Conservation (phyloP, 1,284 basidiomycete genomes). For the Cutaneotrichosporon sp. region DNA sequence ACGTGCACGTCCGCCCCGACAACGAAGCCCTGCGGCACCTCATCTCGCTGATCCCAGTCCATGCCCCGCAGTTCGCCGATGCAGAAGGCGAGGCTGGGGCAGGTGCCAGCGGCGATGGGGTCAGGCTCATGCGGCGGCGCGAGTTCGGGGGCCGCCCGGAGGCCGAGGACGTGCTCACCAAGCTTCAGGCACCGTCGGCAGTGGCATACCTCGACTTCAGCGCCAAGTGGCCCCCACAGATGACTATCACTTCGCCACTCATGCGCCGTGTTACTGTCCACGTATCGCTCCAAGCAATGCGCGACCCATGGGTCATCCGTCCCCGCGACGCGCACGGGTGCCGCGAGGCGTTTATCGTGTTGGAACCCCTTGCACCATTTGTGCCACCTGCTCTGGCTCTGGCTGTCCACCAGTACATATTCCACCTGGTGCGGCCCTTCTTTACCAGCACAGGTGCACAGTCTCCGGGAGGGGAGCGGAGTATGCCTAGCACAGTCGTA, state of each 20-base stretch:
- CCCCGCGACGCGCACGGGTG: not conserved
- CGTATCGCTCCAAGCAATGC: not conserved
- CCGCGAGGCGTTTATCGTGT: not conserved
- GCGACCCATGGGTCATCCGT: not conserved
- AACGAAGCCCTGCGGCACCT: conserved; percentile 1
- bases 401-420: not conserved
- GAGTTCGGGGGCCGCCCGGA: not conserved
- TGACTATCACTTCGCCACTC: not conserved
- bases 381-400: not conserved
- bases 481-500: not conserved
- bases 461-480: not conserved
- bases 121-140: not conserved
- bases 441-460: not conserved
- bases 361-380: not conserved
- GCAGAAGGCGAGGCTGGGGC: not conserved
- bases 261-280: not conserved
- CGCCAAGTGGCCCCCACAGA: not conserved
- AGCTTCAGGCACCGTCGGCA: not conserved
- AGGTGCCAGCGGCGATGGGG: not conserved
- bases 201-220: not conserved
- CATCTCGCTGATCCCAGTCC: not conserved
- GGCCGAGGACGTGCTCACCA: conserved; percentile 3
- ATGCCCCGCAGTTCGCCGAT: not conserved
- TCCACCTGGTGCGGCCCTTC: not conserved
- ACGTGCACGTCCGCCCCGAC: not conserved